Conservation (phyloP, 208 protist species). For the Crithidia sp. region DNA sequence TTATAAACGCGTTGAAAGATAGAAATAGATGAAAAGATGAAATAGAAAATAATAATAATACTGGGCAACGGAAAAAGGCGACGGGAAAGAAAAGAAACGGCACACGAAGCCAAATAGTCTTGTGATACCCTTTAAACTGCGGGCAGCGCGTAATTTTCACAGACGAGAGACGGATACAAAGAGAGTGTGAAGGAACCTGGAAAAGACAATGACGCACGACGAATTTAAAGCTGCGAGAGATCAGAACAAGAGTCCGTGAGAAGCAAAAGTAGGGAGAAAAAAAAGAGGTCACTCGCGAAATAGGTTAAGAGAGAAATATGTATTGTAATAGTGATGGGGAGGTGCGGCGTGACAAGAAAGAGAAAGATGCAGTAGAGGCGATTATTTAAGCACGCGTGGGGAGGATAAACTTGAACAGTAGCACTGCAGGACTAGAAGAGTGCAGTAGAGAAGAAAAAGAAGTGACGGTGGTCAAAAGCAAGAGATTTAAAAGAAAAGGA, state of each 20-base stretch:
- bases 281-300: background rate
- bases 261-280: background rate
- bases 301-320: conserved; percentile 4
- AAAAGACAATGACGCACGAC: too few species aligned
- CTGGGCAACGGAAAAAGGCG: background rate
- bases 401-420: background rate
- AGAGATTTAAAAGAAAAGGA: background rate
- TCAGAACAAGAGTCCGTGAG: background rate
- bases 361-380: conserved; percentile 3
- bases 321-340: background rate
- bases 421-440: too few species aligned
- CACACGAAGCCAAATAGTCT: too few species aligned
- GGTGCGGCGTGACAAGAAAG: background rate
- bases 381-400: conserved; percentile 3
- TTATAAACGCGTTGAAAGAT: background rate
- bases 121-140: too few species aligned
- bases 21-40: background rate
- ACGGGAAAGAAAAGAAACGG: background rate
- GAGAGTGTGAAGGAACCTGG: too few species aligned
- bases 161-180: too few species aligned
- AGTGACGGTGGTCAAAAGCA: background rate
- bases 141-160: too few species aligned
- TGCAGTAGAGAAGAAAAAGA: background rate
- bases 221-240: background rate
- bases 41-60: background rate